Percentiles rank a stretch among this genome's conserved stretches.
phyloP scores from a whole-genome alignment of 192 early-diverging fungal species.

The Backusella tarrabulga region DNA sequence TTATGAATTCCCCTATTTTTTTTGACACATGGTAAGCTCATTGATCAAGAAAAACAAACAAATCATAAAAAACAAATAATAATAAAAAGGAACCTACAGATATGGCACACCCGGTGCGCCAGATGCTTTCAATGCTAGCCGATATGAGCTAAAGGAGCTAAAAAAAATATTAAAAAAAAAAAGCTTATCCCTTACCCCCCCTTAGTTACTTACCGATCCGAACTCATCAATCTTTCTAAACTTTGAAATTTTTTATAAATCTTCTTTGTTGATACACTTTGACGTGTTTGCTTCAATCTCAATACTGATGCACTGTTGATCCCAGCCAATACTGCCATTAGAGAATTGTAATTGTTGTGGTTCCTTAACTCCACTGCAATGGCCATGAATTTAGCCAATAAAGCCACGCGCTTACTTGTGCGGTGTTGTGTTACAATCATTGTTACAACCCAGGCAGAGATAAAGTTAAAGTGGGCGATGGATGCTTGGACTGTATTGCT shows the following conservation, averaged over 20 bases:
- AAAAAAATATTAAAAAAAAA: slow-evolving; percentile 1
- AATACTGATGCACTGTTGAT: slow-evolving; percentile 64
- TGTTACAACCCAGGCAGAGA: slow-evolving; percentile 75
- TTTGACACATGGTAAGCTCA: background rate
- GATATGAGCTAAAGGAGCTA: slow-evolving; percentile 65
- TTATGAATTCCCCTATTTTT: slow-evolving; percentile 51
- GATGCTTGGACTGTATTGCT: slow-evolving; percentile 47
- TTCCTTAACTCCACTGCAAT: slow-evolving; percentile 65
- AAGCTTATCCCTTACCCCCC: background rate
- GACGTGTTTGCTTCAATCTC: slow-evolving; percentile 63
- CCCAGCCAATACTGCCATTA: slow-evolving; percentile 74
- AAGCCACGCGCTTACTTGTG: slow-evolving; percentile 57
- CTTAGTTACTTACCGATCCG: slow-evolving; percentile 35
- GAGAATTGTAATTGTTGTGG: slow-evolving; percentile 73
- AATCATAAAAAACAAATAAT: background rate
- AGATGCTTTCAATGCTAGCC: slow-evolving; percentile 57
- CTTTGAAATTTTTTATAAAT: slow-evolving; percentile 54
- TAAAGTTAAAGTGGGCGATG: slow-evolving; percentile 71
- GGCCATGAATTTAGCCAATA: slow-evolving; percentile 70
- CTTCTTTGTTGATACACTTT: slow-evolving; percentile 47
- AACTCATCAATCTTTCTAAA: slow-evolving; percentile 71
- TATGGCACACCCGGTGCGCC: slow-evolving; percentile 73
- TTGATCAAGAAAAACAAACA: background rate
- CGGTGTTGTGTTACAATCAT: slow-evolving; percentile 65
- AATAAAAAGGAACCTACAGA: slow-evolving; percentile 51